A percentile compares a stretch with the other conserved stretches of the same genome.
These are phyloP conservation scores for Lentinula novae-zelandiae DNA, from an alignment of 1,284 basidiomycete genomes.

Conservation along the genomic window DNA sequence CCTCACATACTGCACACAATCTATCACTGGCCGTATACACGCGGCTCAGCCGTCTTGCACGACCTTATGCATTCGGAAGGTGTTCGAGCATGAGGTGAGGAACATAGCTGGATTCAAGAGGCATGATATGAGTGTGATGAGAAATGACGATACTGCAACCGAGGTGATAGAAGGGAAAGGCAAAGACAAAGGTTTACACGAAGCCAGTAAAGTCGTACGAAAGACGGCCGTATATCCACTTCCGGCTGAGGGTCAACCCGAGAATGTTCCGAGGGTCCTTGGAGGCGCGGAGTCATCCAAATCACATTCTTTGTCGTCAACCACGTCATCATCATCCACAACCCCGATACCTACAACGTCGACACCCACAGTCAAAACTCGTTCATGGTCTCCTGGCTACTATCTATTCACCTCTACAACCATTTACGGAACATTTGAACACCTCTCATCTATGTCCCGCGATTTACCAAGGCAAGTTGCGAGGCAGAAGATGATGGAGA, in stretches of 20 bases:
- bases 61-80: slow-evolving; percentile 66
- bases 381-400: slow-evolving; percentile 70
- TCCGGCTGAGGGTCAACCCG: slow-evolving; percentile 58
- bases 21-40: slow-evolving; percentile 52
- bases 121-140: slow-evolving; percentile 22
- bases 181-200: not conserved
- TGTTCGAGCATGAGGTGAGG: slow-evolving; percentile 69
- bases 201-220: not conserved
- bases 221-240: slow-evolving; percentile 47
- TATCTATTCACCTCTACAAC: slow-evolving; percentile 67
- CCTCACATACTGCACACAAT: slow-evolving; percentile 69
- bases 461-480: slow-evolving; percentile 48
- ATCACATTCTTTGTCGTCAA: slow-evolving; percentile 10
- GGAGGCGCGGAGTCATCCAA: slow-evolving; percentile 31
- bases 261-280: slow-evolving; percentile 37
- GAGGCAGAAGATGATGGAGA: slow-evolving; percentile 36
- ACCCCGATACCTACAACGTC: not conserved
- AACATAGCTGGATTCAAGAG: slow-evolving; percentile 48
- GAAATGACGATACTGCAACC: slow-evolving; percentile 28
- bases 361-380: slow-evolving; percentile 25
- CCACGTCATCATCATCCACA: not conserved
- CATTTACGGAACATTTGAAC: slow-evolving; percentile 50
- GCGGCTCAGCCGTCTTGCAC: slow-evolving; percentile 57
- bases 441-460: slow-evolving; percentile 53
- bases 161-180: slow-evolving; percentile 23